These are phyloP conservation scores for Neurospora sp. DNA, from an alignment of 495 filamentous ascomycete species.

Conservation along the genomic window DNA sequence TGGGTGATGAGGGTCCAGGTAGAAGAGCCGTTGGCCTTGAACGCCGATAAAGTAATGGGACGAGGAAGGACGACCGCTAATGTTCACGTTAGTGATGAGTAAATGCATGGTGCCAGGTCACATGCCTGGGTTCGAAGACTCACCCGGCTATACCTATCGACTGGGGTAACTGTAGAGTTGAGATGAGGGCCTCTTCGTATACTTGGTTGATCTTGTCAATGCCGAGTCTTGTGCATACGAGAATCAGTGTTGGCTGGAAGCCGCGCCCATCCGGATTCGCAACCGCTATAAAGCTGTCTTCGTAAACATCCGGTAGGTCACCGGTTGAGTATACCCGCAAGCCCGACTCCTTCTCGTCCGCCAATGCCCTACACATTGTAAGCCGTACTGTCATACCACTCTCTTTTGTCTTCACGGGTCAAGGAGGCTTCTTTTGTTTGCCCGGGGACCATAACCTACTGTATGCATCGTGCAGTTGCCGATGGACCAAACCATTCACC, in stretches of 20 bases:
- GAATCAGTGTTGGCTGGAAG: conserved; percentile 77
- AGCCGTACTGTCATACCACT: conserved; percentile 8
- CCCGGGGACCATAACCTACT: conserved; percentile 46
- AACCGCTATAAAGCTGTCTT: conserved; percentile 69
- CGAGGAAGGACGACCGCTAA: conserved; percentile 80
- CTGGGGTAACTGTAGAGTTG: conserved; percentile 71
- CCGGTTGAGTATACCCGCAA: conserved; percentile 81
- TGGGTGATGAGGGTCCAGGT: conserved; percentile 85
- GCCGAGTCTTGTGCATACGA: conserved; percentile 79
- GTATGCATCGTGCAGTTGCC: conserved; percentile 89
- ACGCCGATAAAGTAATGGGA: conserved; percentile 96
- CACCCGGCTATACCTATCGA: conserved; percentile 95
- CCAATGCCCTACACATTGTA: conserved; percentile 51
- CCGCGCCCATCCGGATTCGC: conserved; percentile 51
- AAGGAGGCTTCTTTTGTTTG: not conserved
- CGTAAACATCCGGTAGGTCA: conserved; percentile 84
- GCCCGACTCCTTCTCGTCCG: conserved; percentile 44
- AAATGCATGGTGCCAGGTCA: not conserved
- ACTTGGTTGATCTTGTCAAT: conserved; percentile 88
- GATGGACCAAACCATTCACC: conserved; percentile 99
- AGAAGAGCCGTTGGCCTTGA: conserved; percentile 85
- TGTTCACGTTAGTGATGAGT: conserved; percentile 4
- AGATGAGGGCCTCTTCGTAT: conserved; percentile 83
- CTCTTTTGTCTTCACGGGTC: not conserved
- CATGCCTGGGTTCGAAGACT: conserved; percentile 14